Base-by-base conservation (phyloP, 768 basidiomycete genomes). In the Sporobolomyces pararoseus region DNA sequence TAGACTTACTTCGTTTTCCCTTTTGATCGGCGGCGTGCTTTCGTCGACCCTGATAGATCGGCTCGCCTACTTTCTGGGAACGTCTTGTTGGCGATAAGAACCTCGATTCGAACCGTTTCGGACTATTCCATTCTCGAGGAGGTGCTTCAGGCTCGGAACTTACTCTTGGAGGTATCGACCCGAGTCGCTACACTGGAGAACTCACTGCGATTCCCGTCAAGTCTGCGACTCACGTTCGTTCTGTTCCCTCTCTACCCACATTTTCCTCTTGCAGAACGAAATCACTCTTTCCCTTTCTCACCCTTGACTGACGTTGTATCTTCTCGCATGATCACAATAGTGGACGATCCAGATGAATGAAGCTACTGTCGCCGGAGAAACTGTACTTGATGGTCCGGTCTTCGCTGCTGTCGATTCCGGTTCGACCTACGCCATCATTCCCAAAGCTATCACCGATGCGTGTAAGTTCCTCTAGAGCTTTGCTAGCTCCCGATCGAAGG, bases 91-190 rank as follows among this genome's bases (percentile, higher is more conserved):
- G 14, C 27, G 46, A 61, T 5, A 50, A 50, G 27, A 5, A 49
- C 5, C 59, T 61, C 44, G 31, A 13, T 32, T 2, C 4, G 19
- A 49, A 61, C 46, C 59, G 49, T 23, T 61, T 61, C 32, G 60
- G 60, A 25, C 66, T 68, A 34, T 68, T 31, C 53, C 39, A 63
- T 54, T 17, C 49, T 19, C 49, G 57, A 3, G 62, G 39, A 12
- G 12, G 29, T 2, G 27, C 14, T 13, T n/a, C 53, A 1, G 31
- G 37, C 10, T 27, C 58, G 7, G 39, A 68, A 44, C 34, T 57
- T 14, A 50, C 46, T 12, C 60, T 68, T 27, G 66, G 66, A 17
- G 66, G 42, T 23, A 32, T 21, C 21, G 35, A 60, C 39, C 16
- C 63, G 23, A 44, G 44, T 42, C 44, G 37, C 34, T 31, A 19